Percentiles rank a stretch among this genome's conserved stretches.
Conservation (phyloP, 2,329 filamentous ascomycete genomes). For the Penicillium sp. region DNA sequence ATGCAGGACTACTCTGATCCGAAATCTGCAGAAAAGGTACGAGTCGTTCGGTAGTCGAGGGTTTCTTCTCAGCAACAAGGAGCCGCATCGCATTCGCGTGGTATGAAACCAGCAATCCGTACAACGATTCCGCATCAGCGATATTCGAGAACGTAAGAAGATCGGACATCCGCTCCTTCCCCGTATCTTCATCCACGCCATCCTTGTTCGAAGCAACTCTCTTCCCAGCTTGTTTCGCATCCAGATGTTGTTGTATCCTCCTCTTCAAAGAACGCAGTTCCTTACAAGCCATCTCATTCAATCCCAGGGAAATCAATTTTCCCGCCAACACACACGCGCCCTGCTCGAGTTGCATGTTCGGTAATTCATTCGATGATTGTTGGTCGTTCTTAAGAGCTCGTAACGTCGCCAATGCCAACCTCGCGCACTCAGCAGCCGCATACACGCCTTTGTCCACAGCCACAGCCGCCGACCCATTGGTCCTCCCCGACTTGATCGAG, state of each 20-base stretch:
- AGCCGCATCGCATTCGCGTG: constrained; percentile 48
- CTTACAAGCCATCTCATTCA: constrained; percentile 46
- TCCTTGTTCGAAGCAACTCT: constrained; percentile 23
- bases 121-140: constrained; percentile 30
- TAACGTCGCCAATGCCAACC: constrained; percentile 45
- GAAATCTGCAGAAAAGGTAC: constrained; percentile 38
- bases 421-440: constrained; percentile 46
- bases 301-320: constrained; percentile 45
- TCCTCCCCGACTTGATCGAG: constrained; percentile 29
- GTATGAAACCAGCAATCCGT: constrained; percentile 43
- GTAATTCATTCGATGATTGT: constrained; percentile 27
- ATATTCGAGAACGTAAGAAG: constrained; percentile 42
- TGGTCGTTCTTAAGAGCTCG: constrained; percentile 40
- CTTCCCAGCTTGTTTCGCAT: constrained; percentile 24
- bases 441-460: constrained; percentile 32
- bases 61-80: constrained; percentile 40
- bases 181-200: constrained; percentile 30
- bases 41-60: constrained; percentile 38
- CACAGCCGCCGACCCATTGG: constrained; percentile 18
- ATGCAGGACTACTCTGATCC: constrained; percentile 44
- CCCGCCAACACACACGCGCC: constrained; percentile 48
- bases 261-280: constrained; percentile 46
- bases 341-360: constrained; percentile 48
- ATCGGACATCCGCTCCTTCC: constrained; percentile 44
- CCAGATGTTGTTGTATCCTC: constrained; percentile 40